Evolutionary conservation across 768 basidiomycete genomes (phyloP).

Genomic region (Suillus variegatus): DNA sequence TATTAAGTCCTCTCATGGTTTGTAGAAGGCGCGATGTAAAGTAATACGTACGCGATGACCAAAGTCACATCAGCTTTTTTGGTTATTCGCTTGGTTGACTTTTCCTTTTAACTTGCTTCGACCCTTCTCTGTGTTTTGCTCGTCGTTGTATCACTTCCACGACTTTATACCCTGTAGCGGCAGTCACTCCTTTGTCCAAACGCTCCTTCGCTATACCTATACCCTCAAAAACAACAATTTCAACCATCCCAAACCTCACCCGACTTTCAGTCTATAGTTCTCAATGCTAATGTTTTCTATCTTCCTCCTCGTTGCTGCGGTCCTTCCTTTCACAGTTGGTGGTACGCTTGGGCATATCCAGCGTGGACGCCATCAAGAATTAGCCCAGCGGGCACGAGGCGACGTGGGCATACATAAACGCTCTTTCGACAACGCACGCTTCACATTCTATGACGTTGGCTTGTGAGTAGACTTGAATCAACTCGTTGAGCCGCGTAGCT

Average conservation of each 20-base stretch:
- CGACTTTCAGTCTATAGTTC: not conserved
- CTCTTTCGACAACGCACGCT: slow-evolving; percentile 35
- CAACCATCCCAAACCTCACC: not conserved
- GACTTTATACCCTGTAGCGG: not conserved
- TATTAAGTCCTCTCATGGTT: not conserved
- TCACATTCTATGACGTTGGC: slow-evolving; percentile 57
- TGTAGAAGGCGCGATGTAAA: not conserved
- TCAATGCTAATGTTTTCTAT: slow-evolving; percentile 29
- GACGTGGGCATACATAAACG: slow-evolving; percentile 40
- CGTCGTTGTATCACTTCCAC: not conserved
- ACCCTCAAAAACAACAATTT: too few relatives aligned
- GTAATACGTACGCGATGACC: not conserved
- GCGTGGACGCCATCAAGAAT: slow-evolving; percentile 41
- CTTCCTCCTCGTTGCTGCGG: slow-evolving; percentile 37
- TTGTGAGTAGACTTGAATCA: slow-evolving; percentile 34
- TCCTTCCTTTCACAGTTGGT: slow-evolving; percentile 36
- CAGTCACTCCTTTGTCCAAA: not conserved
- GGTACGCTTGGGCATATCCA: slow-evolving; percentile 21
- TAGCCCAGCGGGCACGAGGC: slow-evolving; percentile 46
- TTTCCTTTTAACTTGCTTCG: not conserved
- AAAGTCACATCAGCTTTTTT: not conserved
- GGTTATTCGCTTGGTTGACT: not conserved
- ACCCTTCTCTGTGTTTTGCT: not conserved
- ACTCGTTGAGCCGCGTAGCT: slow-evolving; percentile 8
- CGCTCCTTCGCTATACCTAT: not conserved